Conservation (phyloP, 345 rosid species). For the Eucalyptus camaldulensis region DNA sequence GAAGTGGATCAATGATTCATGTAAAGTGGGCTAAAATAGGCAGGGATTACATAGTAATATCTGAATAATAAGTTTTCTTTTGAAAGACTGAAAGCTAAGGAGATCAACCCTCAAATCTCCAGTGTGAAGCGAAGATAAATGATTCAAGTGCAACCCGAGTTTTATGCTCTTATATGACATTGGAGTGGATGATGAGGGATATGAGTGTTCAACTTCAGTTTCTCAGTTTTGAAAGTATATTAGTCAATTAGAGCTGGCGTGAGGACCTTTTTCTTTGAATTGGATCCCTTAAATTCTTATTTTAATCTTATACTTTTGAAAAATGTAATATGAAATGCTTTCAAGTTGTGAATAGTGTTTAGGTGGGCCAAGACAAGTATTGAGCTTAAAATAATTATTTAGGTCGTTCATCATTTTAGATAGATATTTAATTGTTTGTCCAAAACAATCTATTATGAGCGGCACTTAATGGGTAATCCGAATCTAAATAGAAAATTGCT, state of each 20-base stretch:
- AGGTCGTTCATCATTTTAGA: not conserved
- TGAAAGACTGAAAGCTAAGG: not conserved
- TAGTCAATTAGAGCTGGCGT: not conserved
- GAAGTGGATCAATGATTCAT: not conserved
- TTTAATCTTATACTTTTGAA: not conserved
- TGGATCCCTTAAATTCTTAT: not conserved
- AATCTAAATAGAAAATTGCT: not conserved
- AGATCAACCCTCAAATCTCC: not conserved
- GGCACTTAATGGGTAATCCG: not conserved
- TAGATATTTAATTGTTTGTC: not conserved
- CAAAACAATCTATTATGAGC: not conserved
- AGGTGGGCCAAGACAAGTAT: not conserved
- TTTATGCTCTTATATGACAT: not conserved
- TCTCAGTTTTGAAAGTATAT: not conserved
- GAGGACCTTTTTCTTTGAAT: not conserved
- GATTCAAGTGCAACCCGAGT: not conserved
- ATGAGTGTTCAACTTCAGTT: not conserved
- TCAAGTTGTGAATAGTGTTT: not conserved
- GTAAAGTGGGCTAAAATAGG: not conserved
- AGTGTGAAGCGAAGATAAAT: not conserved
- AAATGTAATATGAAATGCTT: not conserved
- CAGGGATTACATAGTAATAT: not conserved
- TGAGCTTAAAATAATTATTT: not conserved
- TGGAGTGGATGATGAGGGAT: not conserved
- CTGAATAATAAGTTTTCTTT: not conserved